Evolutionary conservation across 225 moss, liverwort and hornwort species (phyloP).

Genomic region (Antitrichia curtipendula): DNA sequence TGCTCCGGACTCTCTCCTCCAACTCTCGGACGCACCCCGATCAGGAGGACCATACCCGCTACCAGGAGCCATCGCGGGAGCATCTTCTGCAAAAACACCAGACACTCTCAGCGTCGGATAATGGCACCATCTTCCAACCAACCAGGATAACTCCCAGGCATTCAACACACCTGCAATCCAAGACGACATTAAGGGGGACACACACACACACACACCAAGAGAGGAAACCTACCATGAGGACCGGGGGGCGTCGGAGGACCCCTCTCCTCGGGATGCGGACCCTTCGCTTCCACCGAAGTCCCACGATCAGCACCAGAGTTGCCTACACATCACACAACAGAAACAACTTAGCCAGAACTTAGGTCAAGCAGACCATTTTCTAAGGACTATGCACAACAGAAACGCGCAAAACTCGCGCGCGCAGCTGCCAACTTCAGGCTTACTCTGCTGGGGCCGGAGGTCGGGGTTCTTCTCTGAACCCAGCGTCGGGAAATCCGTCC

Average conservation of each 20-base stretch:
- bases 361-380: background rate
- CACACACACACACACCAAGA: background rate
- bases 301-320: constrained; percentile 39
- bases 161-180: background rate
- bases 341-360: background rate
- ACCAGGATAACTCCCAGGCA: background rate
- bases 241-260: constrained; percentile 34
- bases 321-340: constrained; percentile 21
- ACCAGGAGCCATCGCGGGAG: constrained; percentile 11
- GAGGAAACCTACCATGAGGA: constrained; percentile 45
- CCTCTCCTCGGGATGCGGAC: constrained; percentile 49
- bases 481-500: constrained; percentile 87
- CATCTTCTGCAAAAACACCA: constrained; percentile 39
- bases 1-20: constrained; percentile 59
- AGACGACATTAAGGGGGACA: background rate
- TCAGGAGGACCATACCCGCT: constrained; percentile 61
- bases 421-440: background rate
- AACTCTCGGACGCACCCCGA: constrained; percentile 52
- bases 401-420: background rate
- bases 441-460: constrained; percentile 89
- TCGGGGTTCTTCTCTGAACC: constrained; percentile 97
- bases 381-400: background rate
- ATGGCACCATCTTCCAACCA: too few species aligned
- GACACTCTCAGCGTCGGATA: background rate
- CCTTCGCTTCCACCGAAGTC: constrained; percentile 47